Percentiles rank a stretch among this genome's conserved stretches.
These are phyloP conservation scores for Aegilops tauschii DNA, from an alignment of 176 grass and related monocot species.

Conservation along the genomic window DNA sequence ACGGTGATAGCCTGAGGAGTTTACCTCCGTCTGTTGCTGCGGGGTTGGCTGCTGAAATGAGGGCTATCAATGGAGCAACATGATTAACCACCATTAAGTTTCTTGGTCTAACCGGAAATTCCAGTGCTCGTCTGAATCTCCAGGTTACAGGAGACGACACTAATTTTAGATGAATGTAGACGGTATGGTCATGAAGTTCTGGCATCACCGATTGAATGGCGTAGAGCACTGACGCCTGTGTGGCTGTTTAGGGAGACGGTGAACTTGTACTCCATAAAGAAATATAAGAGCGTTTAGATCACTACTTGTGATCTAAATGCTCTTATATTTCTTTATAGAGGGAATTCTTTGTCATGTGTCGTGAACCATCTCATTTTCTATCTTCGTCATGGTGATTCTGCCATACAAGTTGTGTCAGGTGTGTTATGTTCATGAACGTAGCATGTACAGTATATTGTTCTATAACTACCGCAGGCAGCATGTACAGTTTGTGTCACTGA, in stretches of 20 bases:
- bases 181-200: background rate
- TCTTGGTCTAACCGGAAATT: background rate
- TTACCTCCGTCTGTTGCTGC: slow-evolving; percentile 81
- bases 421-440: background rate
- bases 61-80: slow-evolving; percentile 50
- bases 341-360: background rate
- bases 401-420: background rate
- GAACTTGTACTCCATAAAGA: background rate
- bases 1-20: slow-evolving; percentile 53
- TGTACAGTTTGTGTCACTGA: background rate
- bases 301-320: too few species aligned
- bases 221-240: background rate
- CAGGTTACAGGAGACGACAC: background rate
- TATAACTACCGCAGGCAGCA: background rate
- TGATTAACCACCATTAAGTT: slow-evolving; percentile 22
- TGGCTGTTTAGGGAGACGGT: background rate
- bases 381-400: background rate
- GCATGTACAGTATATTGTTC: background rate
- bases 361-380: background rate
- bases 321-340: too few species aligned
- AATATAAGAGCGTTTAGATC: too few species aligned
- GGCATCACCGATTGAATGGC: background rate
- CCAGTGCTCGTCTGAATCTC: background rate
- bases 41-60: slow-evolving; percentile 81
- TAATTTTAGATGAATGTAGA: background rate